These are phyloP conservation scores for Jimgerdemannia lactiflua DNA, from an alignment of 192 early-diverging fungal genomes.

Conservation along the genomic window DNA sequence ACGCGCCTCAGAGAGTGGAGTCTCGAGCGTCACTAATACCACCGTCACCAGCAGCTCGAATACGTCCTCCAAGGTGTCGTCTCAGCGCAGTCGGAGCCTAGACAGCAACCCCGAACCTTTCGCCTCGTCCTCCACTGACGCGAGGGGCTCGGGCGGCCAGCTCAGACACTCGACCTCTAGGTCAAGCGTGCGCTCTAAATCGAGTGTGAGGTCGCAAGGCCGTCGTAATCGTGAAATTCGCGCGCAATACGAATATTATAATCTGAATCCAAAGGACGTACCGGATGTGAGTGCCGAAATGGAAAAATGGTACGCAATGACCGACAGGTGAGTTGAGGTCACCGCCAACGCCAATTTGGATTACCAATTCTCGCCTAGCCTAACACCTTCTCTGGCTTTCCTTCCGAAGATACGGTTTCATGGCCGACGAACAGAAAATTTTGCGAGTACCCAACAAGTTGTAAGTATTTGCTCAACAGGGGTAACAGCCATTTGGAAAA, in stretches of 20 bases:
- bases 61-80: background rate
- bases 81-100: background rate
- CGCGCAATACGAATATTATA: slow-evolving; percentile 1
- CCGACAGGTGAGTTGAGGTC: slow-evolving; percentile 21
- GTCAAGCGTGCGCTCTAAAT: background rate
- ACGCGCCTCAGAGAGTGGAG: background rate
- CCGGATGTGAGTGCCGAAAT: slow-evolving; percentile 28
- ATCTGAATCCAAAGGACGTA: slow-evolving; percentile 4
- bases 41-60: background rate
- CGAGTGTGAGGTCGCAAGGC: background rate
- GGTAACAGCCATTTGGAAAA: background rate
- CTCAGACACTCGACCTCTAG: background rate
- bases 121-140: background rate
- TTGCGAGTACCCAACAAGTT: background rate
- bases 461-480: background rate
- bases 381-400: background rate
- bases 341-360: background rate
- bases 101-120: background rate
- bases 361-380: background rate
- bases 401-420: background rate
- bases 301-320: slow-evolving; percentile 34
- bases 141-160: background rate
- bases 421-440: background rate
- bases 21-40: background rate
- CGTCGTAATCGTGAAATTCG: background rate